Conservation (phyloP, 495 filamentous ascomycete genomes). For the Podospora pseudoanserina region DNA sequence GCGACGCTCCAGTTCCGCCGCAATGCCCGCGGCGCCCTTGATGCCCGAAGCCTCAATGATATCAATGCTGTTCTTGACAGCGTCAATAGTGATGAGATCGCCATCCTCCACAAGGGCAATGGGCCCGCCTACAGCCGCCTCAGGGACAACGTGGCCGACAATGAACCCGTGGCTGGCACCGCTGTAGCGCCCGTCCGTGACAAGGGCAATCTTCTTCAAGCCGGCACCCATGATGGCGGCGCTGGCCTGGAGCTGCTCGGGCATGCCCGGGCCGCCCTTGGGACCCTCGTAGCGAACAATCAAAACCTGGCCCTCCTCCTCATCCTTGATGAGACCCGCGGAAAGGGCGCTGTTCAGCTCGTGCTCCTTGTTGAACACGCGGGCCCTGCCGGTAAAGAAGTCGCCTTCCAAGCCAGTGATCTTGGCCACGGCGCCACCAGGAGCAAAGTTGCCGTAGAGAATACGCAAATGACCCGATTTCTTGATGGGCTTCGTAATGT, state of each 20-base stretch:
- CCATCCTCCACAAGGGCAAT: conserved; percentile 78
- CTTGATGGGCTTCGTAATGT: conserved; percentile 82
- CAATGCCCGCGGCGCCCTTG: conserved; percentile 25
- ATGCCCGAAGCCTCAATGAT: conserved; percentile 46
- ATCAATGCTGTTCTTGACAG: conserved; percentile 72
- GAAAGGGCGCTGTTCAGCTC: conserved; percentile 73
- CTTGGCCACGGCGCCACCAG: conserved; percentile 91
- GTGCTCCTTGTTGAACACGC: conserved; percentile 88
- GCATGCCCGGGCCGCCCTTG: conserved; percentile 95
- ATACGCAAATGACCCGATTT: conserved; percentile 84
- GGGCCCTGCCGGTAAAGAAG: conserved; percentile 73
- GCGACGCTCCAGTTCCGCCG: conserved; percentile 67
- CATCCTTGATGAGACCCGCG: conserved; percentile 61
- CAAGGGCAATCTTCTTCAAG: conserved; percentile 81
- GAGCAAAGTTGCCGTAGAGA: conserved; percentile 84
- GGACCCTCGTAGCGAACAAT: conserved; percentile 95
- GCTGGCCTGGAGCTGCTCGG: conserved; percentile 88
- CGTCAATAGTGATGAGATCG: conserved; percentile 83
- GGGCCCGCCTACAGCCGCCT: conserved; percentile 78
- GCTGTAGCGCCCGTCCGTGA: conserved; percentile 90
- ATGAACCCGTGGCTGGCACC: conserved; percentile 95
- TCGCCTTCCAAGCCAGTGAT: conserved; percentile 96
- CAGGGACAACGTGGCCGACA: conserved; percentile 89
- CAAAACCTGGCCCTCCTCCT: conserved; percentile 74
- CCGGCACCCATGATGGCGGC: conserved; percentile 92